Conservation (phyloP, 2,329 filamentous ascomycete species). For the Nannizziopsis arthrosporioides region DNA sequence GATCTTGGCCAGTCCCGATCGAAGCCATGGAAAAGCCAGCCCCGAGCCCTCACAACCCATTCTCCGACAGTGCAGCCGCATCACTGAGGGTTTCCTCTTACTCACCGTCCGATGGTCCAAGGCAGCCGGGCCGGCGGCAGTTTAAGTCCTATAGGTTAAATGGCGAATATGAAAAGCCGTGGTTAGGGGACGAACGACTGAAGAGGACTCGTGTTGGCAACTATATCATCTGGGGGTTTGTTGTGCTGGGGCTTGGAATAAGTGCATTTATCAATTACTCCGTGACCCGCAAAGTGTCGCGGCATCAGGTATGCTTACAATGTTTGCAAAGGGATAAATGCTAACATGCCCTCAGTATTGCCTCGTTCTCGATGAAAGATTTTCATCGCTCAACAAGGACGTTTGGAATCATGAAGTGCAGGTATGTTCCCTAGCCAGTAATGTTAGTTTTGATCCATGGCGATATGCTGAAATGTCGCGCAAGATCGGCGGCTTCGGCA, state of each 20-base stretch:
- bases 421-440: constrained; percentile 26
- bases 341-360: constrained; percentile 34
- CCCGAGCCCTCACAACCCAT: constrained; percentile 11
- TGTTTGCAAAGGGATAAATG: neutral
- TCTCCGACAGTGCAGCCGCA: constrained; percentile 24
- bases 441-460: neutral
- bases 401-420: constrained; percentile 43
- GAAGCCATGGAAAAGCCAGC: constrained; percentile 15
- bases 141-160: constrained; percentile 14
- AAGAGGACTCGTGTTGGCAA: constrained; percentile 12
- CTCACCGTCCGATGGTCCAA: constrained; percentile 15
- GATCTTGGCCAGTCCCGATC: neutral
- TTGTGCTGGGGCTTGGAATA: constrained; percentile 22
- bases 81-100: constrained; percentile 26
- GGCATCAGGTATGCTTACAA: constrained; percentile 13
- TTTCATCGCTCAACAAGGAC: constrained; percentile 34
- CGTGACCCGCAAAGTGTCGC: constrained; percentile 16
- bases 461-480: neutral
- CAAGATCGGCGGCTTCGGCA: constrained; percentile 35
- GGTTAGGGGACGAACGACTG: constrained; percentile 12
- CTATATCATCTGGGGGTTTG: constrained; percentile 15
- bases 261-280: constrained; percentile 28
- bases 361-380: constrained; percentile 42
- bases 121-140: constrained; percentile 10
- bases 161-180: constrained; percentile 14